phyloP scores from a whole-genome alignment of 257 asterid species.

The Osmanthus fragrans region DNA sequence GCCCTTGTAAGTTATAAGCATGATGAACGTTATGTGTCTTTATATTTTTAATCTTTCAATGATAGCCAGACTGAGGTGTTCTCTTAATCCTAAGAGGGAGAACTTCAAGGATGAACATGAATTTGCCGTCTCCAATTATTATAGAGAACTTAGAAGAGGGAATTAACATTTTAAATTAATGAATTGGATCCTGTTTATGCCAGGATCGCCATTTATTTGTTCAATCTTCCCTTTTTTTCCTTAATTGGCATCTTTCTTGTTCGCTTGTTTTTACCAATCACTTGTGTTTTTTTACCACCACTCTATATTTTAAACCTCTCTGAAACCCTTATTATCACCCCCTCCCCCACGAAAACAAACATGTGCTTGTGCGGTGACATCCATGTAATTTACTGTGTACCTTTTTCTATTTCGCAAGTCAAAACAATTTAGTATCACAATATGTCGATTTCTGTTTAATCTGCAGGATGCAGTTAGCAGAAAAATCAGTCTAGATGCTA shows the following conservation, averaged over 20 bases:
- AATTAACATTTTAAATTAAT: neutral
- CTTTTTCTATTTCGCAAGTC: neutral
- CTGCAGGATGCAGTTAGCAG: conserved; percentile 95
- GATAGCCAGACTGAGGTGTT: neutral
- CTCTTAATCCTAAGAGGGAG: neutral
- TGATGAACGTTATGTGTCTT: neutral
- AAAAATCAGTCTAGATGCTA: conserved; percentile 88
- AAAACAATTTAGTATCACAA: too few species aligned
- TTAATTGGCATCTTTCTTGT: neutral
- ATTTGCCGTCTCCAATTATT: neutral
- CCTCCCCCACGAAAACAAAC: neutral
- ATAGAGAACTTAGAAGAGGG: neutral
- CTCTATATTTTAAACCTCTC: neutral
- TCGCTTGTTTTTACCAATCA: neutral
- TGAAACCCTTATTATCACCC: neutral
- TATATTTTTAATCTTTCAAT: neutral
- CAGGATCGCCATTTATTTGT: neutral
- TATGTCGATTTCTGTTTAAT: neutral
- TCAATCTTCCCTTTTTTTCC: neutral
- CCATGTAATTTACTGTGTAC: neutral
- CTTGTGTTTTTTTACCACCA: neutral
- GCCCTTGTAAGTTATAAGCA: neutral
- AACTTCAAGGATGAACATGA: neutral
- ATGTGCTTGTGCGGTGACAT: neutral
- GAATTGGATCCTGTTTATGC: neutral